These are phyloP conservation scores for Pterocarpus santalinus DNA, from an alignment of 306 rosid genomes.

Conservation along the genomic window DNA sequence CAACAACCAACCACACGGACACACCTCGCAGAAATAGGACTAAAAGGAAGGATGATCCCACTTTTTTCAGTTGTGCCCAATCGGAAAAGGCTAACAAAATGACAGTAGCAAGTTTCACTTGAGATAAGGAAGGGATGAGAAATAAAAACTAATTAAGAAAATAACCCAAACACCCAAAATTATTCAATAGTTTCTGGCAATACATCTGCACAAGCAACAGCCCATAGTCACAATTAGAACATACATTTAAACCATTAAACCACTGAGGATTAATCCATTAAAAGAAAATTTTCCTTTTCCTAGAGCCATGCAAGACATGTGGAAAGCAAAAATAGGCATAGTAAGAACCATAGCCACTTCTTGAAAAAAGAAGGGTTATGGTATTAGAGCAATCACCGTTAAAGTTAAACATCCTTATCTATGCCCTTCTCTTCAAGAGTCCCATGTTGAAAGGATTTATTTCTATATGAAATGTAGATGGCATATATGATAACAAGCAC, in stretches of 20 bases:
- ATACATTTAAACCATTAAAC: conserved; percentile 22
- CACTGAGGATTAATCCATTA: conserved; percentile 10
- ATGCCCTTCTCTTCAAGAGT: too few species aligned
- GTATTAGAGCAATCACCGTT: neutral
- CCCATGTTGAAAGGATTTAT: too few species aligned
- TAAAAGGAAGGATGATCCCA: neutral
- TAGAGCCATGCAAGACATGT: neutral
- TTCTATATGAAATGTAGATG: too few species aligned
- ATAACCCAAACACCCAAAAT: conserved; percentile 2
- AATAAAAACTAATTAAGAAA: conserved; percentile 17
- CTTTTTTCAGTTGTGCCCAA: conserved; percentile 16
- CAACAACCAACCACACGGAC: conserved; percentile 2
- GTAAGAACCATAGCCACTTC: neutral
- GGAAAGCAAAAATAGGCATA: neutral
- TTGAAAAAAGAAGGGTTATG: neutral
- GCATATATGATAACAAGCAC: neutral
- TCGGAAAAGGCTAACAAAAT: conserved; percentile 29
- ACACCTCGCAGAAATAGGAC: conserved; percentile 24
- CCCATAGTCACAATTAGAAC: neutral
- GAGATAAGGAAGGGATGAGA: conserved; percentile 1
- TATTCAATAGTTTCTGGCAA: neutral
- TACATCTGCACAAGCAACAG: conserved; percentile 7
- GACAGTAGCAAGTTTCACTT: conserved; percentile 8
- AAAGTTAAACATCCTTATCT: neutral
- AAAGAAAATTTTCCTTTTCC: conserved; percentile 31